A percentile compares a stretch with the other conserved stretches of the same genome.
Conservation (phyloP, 2,329 filamentous ascomycete genomes). For the Colletotrichum spaethianum region DNA sequence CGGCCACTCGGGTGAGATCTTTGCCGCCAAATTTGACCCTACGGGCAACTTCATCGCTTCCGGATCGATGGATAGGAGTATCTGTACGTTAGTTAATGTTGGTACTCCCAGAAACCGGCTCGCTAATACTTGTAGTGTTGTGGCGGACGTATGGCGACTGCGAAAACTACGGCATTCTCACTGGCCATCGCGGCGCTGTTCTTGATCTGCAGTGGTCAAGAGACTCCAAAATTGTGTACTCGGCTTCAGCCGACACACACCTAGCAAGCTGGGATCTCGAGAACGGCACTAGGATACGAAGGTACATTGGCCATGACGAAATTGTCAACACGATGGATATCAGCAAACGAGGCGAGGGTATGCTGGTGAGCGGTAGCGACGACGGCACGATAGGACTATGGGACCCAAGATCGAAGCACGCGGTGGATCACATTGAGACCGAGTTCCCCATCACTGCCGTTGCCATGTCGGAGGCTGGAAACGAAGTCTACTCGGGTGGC, state of each 20-base stretch:
- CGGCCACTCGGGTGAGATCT: constrained; percentile 88
- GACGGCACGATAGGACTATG: constrained; percentile 95
- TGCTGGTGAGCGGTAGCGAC: constrained; percentile 92
- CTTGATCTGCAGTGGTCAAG: constrained; percentile 97
- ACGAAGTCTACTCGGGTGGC: constrained; percentile 93
- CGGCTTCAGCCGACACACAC: constrained; percentile 93
- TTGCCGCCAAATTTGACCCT: constrained; percentile 90
- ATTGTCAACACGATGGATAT: constrained; percentile 94
- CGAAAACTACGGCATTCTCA: constrained; percentile 92
- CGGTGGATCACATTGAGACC: constrained; percentile 89
- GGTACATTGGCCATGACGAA: constrained; percentile 94
- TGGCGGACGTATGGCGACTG: constrained; percentile 95
- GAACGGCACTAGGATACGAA: constrained; percentile 90
- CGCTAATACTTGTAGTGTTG: constrained; percentile 73
- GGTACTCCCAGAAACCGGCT: no score
- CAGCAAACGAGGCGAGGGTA: constrained; percentile 89
- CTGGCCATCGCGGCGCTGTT: constrained; percentile 90
- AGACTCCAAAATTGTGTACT: constrained; percentile 91
- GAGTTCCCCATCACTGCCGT: constrained; percentile 94
- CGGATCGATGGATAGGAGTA: constrained; percentile 93
- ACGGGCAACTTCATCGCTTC: constrained; percentile 92
- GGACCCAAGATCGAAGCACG: constrained; percentile 93
- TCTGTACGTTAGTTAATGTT: constrained; percentile 69
- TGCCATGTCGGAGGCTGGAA: constrained; percentile 92
- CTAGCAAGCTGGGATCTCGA: constrained; percentile 96